phyloP scores from a whole-genome alignment of 2,329 filamentous ascomycete genomes.

The Nemania sp. region DNA sequence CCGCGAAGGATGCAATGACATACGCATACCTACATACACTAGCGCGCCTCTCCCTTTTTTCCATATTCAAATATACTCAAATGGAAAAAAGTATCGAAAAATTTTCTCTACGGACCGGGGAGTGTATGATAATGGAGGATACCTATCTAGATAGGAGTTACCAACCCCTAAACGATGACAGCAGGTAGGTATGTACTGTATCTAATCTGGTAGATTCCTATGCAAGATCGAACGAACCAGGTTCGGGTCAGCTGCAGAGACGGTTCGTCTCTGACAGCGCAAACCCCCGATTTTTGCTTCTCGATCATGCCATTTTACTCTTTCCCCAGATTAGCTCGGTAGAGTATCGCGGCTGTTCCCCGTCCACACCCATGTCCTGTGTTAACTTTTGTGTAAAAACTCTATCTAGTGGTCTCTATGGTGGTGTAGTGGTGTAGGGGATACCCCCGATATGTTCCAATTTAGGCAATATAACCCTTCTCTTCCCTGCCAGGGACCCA shows the following conservation, averaged over 20 bases:
- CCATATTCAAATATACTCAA: slow-evolving; percentile 15
- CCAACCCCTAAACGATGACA: neutral
- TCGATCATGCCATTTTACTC: slow-evolving; percentile 13
- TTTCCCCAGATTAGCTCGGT: slow-evolving; percentile 17
- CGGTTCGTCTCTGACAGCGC: slow-evolving; percentile 20
- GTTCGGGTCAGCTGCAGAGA: slow-evolving; percentile 26
- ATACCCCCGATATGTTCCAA: slow-evolving; percentile 18
- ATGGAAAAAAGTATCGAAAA: neutral
- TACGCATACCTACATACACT: neutral
- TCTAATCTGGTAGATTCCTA: neutral
- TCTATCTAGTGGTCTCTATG: no score
- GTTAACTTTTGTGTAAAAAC: slow-evolving; percentile 7
- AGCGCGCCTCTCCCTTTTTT: neutral
- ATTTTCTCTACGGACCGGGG: neutral
- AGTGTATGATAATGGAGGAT: no score
- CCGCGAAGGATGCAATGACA: slow-evolving; percentile 33
- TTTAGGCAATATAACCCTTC: slow-evolving; percentile 22
- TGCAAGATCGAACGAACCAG: slow-evolving; percentile 20
- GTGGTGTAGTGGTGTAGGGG: neutral
- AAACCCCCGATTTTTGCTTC: slow-evolving; percentile 9
- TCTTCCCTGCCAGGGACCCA: slow-evolving; percentile 13
- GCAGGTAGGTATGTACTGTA: neutral
- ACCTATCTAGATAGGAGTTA: no score
- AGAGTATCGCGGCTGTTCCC: slow-evolving; percentile 3
- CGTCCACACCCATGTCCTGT: neutral